Evolutionary conservation across 2,329 filamentous ascomycete genomes (phyloP).

Genomic region (Aspergillus novofumigatus): DNA sequence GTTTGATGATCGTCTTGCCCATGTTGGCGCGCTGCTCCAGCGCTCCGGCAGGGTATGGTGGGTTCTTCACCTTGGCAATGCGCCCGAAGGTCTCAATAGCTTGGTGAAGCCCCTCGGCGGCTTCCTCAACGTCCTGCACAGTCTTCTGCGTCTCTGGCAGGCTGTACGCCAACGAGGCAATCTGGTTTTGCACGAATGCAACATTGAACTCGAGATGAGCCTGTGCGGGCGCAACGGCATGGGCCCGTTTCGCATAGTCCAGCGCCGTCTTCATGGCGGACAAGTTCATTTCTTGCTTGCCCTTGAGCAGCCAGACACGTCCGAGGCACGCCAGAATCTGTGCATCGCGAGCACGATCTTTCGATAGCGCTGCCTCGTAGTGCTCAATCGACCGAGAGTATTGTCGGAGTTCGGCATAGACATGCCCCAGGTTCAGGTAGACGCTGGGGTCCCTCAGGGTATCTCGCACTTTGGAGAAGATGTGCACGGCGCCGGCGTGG

Average conservation of each 20-base stretch:
- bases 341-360: constrained; percentile 73
- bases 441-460: constrained; percentile 85
- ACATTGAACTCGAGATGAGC: constrained; percentile 96
- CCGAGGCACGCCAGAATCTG: constrained; percentile 81
- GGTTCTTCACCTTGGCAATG: constrained; percentile 58
- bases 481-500: constrained; percentile 71
- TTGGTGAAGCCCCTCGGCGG: constrained; percentile 73
- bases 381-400: constrained; percentile 88
- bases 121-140: constrained; percentile 74
- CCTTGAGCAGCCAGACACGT: constrained; percentile 80
- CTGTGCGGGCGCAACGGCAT: constrained; percentile 74
- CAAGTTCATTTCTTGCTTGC: constrained; percentile 62
- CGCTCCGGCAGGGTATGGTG: constrained; percentile 86
- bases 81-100: constrained; percentile 68
- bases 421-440: constrained; percentile 88
- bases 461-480: constrained; percentile 87
- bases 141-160: constrained; percentile 73
- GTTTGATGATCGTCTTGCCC: constrained; percentile 90
- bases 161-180: constrained; percentile 74
- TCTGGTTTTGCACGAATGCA: constrained; percentile 93
- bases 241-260: constrained; percentile 62
- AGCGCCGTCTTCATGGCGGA: constrained; percentile 61
- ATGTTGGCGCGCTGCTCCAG: constrained; percentile 95
- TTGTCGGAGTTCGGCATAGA: constrained; percentile 85
- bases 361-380: constrained; percentile 80